Base-by-base conservation (phyloP, 2,329 filamentous ascomycete genomes). In the Karstenula rhodostoma region DNA sequence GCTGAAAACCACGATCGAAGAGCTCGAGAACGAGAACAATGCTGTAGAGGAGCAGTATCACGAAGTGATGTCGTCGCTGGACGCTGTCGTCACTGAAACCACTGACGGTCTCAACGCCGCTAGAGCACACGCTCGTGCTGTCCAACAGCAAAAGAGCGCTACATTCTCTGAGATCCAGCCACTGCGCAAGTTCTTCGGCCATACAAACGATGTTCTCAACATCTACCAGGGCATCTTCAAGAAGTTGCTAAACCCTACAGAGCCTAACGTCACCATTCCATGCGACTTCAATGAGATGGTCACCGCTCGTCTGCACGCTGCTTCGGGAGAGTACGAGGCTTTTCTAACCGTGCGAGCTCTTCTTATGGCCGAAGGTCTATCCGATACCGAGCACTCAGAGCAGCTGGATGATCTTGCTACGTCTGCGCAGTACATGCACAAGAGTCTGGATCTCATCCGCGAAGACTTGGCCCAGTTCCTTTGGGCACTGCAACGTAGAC, bases 191-290 rank as follows among this genome's bases (percentile, higher is more conserved):
- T 62, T 58, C 42, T 62, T 53, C 51, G 27, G 47, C 19, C 43
- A 32, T 19, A 52, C 32, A 3, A 52, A 37, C 27, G 33, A 57
- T 12, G 49, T 59, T 13, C 25, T 65, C 12, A 13, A 9, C 13
- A 60, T 58, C 23, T 60, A 62, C 40, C 51, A 58, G 22, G 22
- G 23, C 8, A 43, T 65, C 12, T 60, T 62, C 37, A 55, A 60
- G 13, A 37, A 59, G 15, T 37, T 60, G 15, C 51, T 65, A 22
- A 60, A 51, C 37, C 22, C 44, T 15, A 43, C 35, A 6, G 17
- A 58, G 33, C 27, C 50, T 15, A 48, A 60, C 19, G 46, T 55
- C 2, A 22, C 48, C 7, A 50, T 42, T 19, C 25, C 58, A 2
- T 51, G 59, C 2, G 51, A 62, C 23, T 40, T 52, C 22, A 2